Evolutionary conservation across 768 basidiomycete genomes (phyloP).

Genomic region (Phylloporus arenicola): DNA sequence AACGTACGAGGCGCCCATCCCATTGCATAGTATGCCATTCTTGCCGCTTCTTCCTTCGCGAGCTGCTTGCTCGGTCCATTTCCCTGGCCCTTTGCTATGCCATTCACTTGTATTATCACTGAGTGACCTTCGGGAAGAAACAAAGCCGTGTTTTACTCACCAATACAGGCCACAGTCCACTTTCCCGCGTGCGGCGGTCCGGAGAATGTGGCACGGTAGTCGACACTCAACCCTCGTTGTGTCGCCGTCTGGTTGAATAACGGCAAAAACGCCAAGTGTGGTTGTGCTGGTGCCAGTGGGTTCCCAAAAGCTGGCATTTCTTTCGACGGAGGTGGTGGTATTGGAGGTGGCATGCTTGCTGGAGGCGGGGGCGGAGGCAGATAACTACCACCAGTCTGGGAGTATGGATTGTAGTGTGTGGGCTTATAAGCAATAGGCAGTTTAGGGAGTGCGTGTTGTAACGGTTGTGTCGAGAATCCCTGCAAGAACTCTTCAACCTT

Average conservation of each 20-base stretch:
- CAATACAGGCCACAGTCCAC: constrained; percentile 65
- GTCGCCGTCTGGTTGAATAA: constrained; percentile 69
- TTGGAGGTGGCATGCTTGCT: constrained; percentile 28
- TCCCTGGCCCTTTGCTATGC: constrained; percentile 61
- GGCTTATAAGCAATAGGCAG: constrained; percentile 15
- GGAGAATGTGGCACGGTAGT: constrained; percentile 53
- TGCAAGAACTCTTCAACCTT: constrained; percentile 28
- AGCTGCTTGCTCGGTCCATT: constrained; percentile 64
- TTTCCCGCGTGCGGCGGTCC: constrained; percentile 65
- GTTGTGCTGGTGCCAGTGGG: constrained; percentile 60
- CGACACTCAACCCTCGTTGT: constrained; percentile 57
- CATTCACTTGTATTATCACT: constrained; percentile 48
- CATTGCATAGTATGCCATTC: constrained; percentile 66
- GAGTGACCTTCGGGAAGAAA: neutral
- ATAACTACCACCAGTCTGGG: constrained; percentile 8
- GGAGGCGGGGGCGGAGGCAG: constrained; percentile 21
- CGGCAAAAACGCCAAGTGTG: constrained; percentile 58
- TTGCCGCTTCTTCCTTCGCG: constrained; percentile 75
- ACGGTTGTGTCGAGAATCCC: constrained; percentile 27
- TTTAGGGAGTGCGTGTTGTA: constrained; percentile 18
- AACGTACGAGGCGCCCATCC: constrained; percentile 56
- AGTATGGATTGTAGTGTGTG: constrained; percentile 30
- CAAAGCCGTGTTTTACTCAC: constrained; percentile 38
- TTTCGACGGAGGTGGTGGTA: constrained; percentile 34
- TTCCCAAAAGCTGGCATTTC: constrained; percentile 37